phyloP scores from a whole-genome alignment of 1,284 basidiomycete genomes.

The Athelia psychrophila region DNA sequence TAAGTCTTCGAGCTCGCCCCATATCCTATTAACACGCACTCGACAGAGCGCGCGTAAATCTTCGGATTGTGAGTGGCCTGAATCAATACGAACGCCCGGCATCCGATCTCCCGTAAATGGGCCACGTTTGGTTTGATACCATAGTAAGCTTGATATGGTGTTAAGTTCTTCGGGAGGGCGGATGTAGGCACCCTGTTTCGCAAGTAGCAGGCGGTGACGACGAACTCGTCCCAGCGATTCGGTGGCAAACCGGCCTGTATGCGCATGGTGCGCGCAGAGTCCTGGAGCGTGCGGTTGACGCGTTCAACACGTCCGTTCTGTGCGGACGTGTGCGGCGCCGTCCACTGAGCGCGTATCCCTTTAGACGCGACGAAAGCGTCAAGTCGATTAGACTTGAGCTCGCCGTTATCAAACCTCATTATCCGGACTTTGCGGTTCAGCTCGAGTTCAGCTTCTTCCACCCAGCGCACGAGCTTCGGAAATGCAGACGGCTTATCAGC shows the following conservation, averaged over 20 bases:
- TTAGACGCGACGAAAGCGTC: constrained; percentile 12
- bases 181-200: constrained; percentile 3
- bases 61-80: constrained; percentile 22
- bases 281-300: constrained; percentile 22
- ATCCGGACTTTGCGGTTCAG: constrained; percentile 15
- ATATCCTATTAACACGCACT: constrained; percentile 33
- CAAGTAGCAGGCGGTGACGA: constrained; percentile 7
- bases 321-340: constrained; percentile 26
- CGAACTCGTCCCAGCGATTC: constrained; percentile 26
- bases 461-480: constrained; percentile 20
- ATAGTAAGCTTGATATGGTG: constrained; percentile 14
- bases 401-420: constrained; percentile 25
- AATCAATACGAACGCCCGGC: constrained; percentile 13
- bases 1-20: constrained; percentile 28
- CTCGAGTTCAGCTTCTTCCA: constrained; percentile 11
- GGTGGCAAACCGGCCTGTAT: constrained; percentile 13
- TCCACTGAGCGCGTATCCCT: constrained; percentile 15
- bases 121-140: constrained; percentile 9
- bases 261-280: constrained; percentile 21
- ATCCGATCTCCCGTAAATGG: constrained; percentile 19
- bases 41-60: constrained; percentile 22
- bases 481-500: constrained; percentile 21
- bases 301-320: constrained; percentile 25
- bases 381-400: constrained; percentile 24
- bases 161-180: constrained; percentile 1